A percentile compares a stretch with the other conserved stretches of the same genome.
Conservation (phyloP, 2,329 filamentous ascomycete genomes). For the Zasmidium angulare region DNA sequence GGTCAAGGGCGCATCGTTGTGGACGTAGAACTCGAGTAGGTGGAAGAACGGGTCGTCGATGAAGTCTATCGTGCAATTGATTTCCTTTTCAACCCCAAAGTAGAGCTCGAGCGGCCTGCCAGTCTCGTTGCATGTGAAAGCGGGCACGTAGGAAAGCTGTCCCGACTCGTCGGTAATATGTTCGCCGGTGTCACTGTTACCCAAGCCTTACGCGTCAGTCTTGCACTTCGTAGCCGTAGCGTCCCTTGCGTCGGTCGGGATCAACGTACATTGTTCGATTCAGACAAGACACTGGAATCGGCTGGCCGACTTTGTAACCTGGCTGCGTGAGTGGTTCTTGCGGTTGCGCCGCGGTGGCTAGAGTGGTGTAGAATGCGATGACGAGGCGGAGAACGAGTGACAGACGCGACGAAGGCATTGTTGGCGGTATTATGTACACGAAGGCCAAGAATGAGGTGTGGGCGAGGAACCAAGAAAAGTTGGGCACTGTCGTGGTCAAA, state of each 20-base stretch:
- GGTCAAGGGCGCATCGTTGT: constrained; percentile 88
- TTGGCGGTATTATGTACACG: constrained; percentile 3
- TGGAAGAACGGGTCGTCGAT: constrained; percentile 81
- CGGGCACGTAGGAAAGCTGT: constrained; percentile 88
- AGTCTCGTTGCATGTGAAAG: constrained; percentile 88
- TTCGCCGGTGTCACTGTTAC: constrained; percentile 75
- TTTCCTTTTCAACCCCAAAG: constrained; percentile 77
- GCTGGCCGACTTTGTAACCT: constrained; percentile 50
- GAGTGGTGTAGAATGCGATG: constrained; percentile 33
- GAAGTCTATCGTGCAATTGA: constrained; percentile 80
- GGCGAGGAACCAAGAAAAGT: neutral
- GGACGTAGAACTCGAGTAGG: constrained; percentile 94
- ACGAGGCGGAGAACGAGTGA: constrained; percentile 30
- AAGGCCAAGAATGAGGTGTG: neutral
- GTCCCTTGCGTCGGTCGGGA: constrained; percentile 5
- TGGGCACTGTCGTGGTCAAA: neutral
- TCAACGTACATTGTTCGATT: constrained; percentile 51
- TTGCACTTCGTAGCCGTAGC: neutral
- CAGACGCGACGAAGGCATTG: constrained; percentile 25
- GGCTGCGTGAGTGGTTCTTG: constrained; percentile 43
- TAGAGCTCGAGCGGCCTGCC: constrained; percentile 75
- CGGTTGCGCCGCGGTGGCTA: constrained; percentile 41
- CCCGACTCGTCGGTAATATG: constrained; percentile 79
- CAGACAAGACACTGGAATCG: constrained; percentile 53
- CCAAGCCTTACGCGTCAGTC: neutral